Evolutionary conservation across 2,329 filamentous ascomycete genomes (phyloP), one percentile per base, ranked within the genome.

Genomic region (Lojkania enalia): DNA sequence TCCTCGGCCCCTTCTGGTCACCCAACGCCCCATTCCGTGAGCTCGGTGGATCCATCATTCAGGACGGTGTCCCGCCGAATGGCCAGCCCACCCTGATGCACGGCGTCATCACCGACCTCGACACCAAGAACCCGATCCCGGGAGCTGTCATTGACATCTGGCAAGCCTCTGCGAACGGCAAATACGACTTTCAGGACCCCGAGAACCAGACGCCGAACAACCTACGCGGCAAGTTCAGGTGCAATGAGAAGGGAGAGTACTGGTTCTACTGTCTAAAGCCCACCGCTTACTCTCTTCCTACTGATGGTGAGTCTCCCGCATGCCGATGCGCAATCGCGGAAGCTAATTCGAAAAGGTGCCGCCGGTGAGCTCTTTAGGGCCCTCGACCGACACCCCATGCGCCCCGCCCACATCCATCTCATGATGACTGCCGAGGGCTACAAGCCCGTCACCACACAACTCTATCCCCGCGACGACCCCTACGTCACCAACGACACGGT

Each of bases 1-100:
- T 90, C 61, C 83, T 90, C 48, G 86, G 86, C 2, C 86, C 86
- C 53, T 89, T 90, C 78, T 90, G 86, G 85, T 85, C 82, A 9
- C 85, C 86, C 58, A 78, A 88, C 58, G 84, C 86, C 1, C 86
- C 86, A 21, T 88, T 87, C 80, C 82, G 85, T 35, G 76, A 83
- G 27, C 77, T 82, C 55, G 86, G 86, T 54, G 78, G 74, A 63
- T 77, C 73, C 67, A 85, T 89, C 67, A 84, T 89, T 61, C 33
- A 36, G 19, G 33, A 36, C 14, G 30, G 82, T 85, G 65, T 71
- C 85, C 66, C 72, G 75, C 27, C 76, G 81, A 73, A 81, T 38
- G 86, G 84, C 36, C 74, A 81, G 49, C 72, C 82, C 40, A 80
- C 80, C 40, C 77, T 78, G 56, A 87, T 90, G 82, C 84, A 88